phyloP scores from a whole-genome alignment of 2,329 filamentous ascomycete species.

The Endocalyx cinctus region DNA sequence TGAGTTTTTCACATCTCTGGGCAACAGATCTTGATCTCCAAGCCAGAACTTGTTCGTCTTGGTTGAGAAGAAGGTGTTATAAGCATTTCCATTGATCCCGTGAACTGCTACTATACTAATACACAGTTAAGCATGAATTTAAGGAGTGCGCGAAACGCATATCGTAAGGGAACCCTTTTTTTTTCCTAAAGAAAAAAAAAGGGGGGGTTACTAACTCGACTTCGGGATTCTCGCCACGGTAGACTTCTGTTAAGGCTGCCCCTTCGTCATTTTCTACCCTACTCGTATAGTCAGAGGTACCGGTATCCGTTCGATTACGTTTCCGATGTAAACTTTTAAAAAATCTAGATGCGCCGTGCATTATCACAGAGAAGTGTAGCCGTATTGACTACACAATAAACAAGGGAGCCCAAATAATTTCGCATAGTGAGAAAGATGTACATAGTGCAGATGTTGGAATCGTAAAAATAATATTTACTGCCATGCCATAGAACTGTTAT shows the following conservation, averaged over 20 bases:
- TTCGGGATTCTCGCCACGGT: conserved; percentile 3
- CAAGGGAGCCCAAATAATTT: no score
- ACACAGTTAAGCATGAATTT: no score
- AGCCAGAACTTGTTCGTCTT: conserved; percentile 30
- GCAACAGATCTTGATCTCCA: conserved; percentile 28
- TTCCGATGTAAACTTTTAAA: conserved; percentile 3
- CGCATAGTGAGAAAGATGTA: no score
- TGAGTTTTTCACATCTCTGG: conserved; percentile 22
- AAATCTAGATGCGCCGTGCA: conserved; percentile 4
- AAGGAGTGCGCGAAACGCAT: no score
- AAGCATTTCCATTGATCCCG: conserved; percentile 34
- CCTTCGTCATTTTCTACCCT: conserved; percentile 1
- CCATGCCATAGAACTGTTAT: no score
- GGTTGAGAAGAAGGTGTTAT: conserved; percentile 32
- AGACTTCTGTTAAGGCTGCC: conserved; percentile 3
- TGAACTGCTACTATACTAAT: conserved; percentile 35
- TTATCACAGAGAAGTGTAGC: no score
- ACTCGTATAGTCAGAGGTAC: background rate
- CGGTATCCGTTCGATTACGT: conserved; percentile 1
- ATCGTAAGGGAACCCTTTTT: no score
- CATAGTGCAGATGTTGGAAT: no score
- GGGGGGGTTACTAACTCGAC: conserved; percentile 7
- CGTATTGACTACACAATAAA: no score
- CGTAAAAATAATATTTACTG: no score
- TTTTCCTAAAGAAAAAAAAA: no score